These are phyloP conservation scores for Suhomyces taliae DNA, from an alignment of 1,139 yeast genomes.

Conservation along the genomic window DNA sequence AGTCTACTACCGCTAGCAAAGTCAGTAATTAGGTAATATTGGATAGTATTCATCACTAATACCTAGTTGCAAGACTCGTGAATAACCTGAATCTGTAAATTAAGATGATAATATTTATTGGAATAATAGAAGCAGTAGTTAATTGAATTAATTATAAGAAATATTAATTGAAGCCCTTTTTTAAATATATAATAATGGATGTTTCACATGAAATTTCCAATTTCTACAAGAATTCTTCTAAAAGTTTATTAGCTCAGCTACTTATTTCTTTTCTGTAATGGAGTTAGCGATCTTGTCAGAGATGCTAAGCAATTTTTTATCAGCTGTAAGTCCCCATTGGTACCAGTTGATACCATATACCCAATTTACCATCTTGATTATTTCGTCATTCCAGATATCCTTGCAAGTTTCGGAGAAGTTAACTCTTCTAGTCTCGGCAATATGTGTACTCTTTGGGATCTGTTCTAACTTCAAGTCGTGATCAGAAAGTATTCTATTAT, in stretches of 20 bases:
- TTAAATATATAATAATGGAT: too few species aligned
- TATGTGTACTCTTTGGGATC: slow-evolving; percentile 45
- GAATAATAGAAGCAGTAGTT: too few species aligned
- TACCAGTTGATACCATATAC: slow-evolving; percentile 57
- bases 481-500: slow-evolving; percentile 47
- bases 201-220: not conserved
- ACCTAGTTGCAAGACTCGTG: too few species aligned
- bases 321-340: slow-evolving; percentile 39
- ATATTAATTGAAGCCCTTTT: too few species aligned
- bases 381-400: slow-evolving; percentile 82
- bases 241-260: not conserved
- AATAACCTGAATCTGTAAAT: too few species aligned
- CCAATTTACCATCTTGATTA: slow-evolving; percentile 67
- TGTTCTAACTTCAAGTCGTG: slow-evolving; percentile 35
- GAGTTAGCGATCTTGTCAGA: slow-evolving; percentile 31
- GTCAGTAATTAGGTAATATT: not conserved
- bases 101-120: too few species aligned
- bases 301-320: slow-evolving; percentile 32
- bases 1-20: not conserved
- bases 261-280: slow-evolving; percentile 22
- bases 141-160: too few species aligned
- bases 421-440: slow-evolving; percentile 24
- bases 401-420: slow-evolving; percentile 60
- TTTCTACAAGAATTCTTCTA: not conserved
- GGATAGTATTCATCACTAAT: too few species aligned